A percentile compares a stretch with the other conserved stretches of the same genome.
Evolutionary conservation across 2,329 filamentous ascomycete species (phyloP).

Genomic region (Curvularia lunata): DNA sequence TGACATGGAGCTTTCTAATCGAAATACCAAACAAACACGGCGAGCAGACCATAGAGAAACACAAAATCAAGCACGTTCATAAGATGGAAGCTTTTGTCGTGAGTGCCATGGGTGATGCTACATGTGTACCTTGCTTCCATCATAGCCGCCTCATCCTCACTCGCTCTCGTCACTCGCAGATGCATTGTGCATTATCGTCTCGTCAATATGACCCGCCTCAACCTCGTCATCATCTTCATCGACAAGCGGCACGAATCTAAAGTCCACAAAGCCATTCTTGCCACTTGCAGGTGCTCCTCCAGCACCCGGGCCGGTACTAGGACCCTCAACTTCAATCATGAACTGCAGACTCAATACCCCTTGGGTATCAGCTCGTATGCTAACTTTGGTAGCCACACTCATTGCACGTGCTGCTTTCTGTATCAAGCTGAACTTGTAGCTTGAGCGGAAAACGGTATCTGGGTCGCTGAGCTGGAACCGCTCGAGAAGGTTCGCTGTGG

Average conservation of each 20-base stretch:
- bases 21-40: neutral
- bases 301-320: neutral
- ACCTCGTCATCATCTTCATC: slow-evolving; percentile 57
- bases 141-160: slow-evolving; percentile 2
- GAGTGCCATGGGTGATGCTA: neutral
- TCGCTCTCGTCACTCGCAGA: slow-evolving; percentile 6
- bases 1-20: neutral
- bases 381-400: slow-evolving; percentile 90
- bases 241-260: slow-evolving; percentile 76
- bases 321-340: slow-evolving; percentile 81
- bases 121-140: neutral
- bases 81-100: neutral
- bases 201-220: slow-evolving; percentile 23
- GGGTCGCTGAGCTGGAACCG: slow-evolving; percentile 67
- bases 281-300: slow-evolving; percentile 50
- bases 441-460: slow-evolving; percentile 54
- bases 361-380: slow-evolving; percentile 83
- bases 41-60: neutral
- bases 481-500: slow-evolving; percentile 64
- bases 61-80: neutral
- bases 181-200: slow-evolving; percentile 26
- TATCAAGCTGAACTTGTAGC: slow-evolving; percentile 86
- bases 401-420: slow-evolving; percentile 90
- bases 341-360: slow-evolving; percentile 95
- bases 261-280: slow-evolving; percentile 76